Conservation (phyloP, 2,329 filamentous ascomycete species). For the Cordyceps cateniannulata region DNA sequence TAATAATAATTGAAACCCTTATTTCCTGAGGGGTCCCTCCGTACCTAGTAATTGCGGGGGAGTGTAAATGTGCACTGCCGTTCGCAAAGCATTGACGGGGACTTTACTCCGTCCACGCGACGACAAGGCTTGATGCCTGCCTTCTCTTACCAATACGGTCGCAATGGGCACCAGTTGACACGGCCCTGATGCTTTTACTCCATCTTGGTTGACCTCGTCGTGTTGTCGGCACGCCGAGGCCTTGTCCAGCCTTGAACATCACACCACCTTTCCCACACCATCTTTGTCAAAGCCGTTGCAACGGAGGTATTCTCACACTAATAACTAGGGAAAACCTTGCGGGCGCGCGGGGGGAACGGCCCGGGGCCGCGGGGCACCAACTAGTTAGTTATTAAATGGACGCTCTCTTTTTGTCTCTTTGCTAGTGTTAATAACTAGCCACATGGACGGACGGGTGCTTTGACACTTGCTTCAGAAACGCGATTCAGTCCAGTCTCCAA, state of each 20-base stretch:
- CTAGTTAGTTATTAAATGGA: neutral
- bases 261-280: too few species aligned
- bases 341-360: neutral
- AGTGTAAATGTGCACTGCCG: neutral
- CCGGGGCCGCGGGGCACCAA: neutral
- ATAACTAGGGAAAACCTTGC: too few species aligned
- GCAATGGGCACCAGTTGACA: too few species aligned
- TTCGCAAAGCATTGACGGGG: neutral
- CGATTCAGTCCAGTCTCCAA: constrained; percentile 3
- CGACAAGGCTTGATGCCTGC: neutral
- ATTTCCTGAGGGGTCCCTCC: neutral
- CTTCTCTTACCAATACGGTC: too few species aligned
- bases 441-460: too few species aligned
- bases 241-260: neutral
- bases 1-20: neutral
- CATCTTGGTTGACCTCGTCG: neutral
- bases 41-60: neutral
- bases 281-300: neutral
- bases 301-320: neutral
- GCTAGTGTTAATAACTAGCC: too few species aligned
- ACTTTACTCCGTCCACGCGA: neutral
- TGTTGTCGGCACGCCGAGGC: too few species aligned
- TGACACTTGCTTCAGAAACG: constrained; percentile 10
- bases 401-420: too few species aligned
- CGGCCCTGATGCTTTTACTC: too few species aligned